Evolutionary conservation across 345 rosid genomes (phyloP), one percentile per base, ranked within the genome.

Genomic region (Odontarrhena argentea): DNA sequence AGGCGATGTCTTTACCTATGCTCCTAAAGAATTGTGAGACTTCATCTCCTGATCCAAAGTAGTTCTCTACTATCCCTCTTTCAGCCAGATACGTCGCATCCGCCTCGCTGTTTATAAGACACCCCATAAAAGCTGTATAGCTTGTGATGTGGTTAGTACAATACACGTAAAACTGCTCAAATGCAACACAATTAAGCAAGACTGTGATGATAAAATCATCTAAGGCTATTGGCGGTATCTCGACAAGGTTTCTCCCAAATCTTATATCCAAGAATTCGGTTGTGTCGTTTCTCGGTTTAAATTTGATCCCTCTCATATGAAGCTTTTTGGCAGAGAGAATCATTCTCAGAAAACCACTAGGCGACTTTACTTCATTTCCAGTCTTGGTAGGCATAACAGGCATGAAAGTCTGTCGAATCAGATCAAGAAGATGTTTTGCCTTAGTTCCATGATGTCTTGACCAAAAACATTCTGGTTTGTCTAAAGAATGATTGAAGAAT

Each of bases 121-220:
- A 77, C 4, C 78, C 81, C 83, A 87, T 73, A 67, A 87, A 76
- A 44, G 72, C 67, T 0, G 74, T 79, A 13, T 83, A 85, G n/a
- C 77, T 67, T 0, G 85, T 86, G 46, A 87, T 42, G 75, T 83
- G 66, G 32, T 61, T 45, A 1, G 10, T 13, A 13, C 15, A 44
- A 60, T 18, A 49, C 35, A 0, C 15, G 46, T 81, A 78, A 37
- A 85, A 77, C 40, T 83, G 93, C 48, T 83, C 85, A 11, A 65
- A 83, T 1, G 85, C 85, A 13, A 83, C 80, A 8, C 71, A 76
- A 7, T 84, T 87, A n/a, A 84, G 71, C 41, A 84, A 63, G 24
- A 81, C 35, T 8, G 78, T 63, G 69, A 52, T 84, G 1, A 61
- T 49, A 28, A 75, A 72, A 36, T 79, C 82, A 32, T 81, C 81